Percentiles rank a stretch among this genome's conserved stretches.
Evolutionary conservation across 352 stramenopile species (phyloP).

Genomic region (Globisporangium splendens): DNA sequence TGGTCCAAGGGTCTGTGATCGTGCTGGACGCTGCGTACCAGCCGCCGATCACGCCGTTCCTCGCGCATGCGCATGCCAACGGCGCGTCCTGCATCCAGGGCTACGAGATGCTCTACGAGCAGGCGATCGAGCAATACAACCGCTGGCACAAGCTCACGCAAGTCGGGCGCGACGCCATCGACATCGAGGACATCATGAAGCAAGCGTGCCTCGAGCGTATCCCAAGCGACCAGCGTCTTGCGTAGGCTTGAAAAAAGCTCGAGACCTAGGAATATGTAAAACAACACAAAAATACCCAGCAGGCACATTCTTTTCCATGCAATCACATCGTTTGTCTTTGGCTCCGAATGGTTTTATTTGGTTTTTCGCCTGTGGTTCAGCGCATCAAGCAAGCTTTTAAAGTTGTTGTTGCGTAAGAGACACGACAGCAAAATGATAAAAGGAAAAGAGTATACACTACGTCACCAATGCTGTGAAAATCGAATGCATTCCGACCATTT

Average conservation of each 20-base stretch:
- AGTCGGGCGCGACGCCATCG: conserved; percentile 33
- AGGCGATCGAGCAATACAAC: conserved; percentile 96
- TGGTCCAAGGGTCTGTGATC: conserved; percentile 62
- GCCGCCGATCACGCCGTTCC: conserved; percentile 91
- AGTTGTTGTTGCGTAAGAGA: neutral
- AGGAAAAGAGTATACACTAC: neutral
- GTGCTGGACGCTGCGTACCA: conserved; percentile 99
- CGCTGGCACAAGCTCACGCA: conserved; percentile 86
- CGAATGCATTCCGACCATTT: conserved; percentile 2
- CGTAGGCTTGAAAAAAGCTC: neutral
- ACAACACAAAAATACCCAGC: no score
- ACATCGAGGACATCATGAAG: conserved; percentile 54
- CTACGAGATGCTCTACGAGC: conserved; percentile 98
- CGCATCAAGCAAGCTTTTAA: no score
- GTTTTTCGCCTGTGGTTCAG: no score
- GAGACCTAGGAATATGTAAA: no score
- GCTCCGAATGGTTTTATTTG: no score
- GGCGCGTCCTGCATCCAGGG: conserved; percentile 92
- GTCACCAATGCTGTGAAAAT: neutral
- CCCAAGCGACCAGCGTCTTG: conserved; percentile 50
- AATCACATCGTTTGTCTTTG: no score
- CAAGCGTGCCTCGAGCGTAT: conserved; percentile 55
- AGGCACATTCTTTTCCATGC: no score
- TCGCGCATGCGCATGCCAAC: conserved; percentile 83
- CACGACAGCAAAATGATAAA: neutral